Conservation (phyloP, 2,329 filamentous ascomycete genomes). For the Fusarium guadeloupense region DNA sequence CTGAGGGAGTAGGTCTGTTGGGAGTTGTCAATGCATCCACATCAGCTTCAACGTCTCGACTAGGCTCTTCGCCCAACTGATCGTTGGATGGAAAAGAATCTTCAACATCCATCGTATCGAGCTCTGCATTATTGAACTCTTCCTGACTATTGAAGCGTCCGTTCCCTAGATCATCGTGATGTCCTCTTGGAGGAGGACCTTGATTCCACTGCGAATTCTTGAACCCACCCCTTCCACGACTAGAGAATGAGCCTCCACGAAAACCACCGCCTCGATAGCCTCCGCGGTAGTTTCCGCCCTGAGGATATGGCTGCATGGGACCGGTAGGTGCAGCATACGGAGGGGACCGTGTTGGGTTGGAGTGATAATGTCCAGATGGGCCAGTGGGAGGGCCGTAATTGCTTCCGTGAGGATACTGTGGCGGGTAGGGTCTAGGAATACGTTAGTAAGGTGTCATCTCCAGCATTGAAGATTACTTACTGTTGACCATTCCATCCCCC, state of each 20-base stretch:
- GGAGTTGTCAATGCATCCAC: slow-evolving; percentile 64
- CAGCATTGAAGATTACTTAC: slow-evolving; percentile 47
- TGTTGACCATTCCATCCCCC: slow-evolving; percentile 52
- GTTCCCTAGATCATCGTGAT: slow-evolving; percentile 35
- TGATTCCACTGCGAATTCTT: slow-evolving; percentile 72
- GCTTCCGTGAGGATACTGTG: slow-evolving; percentile 63
- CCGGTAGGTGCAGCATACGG: slow-evolving; percentile 66
- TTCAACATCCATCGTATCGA: slow-evolving; percentile 25
- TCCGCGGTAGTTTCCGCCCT: slow-evolving; percentile 56
- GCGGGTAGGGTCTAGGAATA: slow-evolving; percentile 65
- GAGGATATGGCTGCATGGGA: slow-evolving; percentile 63
- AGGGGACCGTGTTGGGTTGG: slow-evolving; percentile 58
- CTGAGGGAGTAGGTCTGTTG: slow-evolving; percentile 61
- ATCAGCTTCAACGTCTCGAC: slow-evolving; percentile 54
- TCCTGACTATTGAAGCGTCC: slow-evolving; percentile 30
- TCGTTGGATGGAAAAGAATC: slow-evolving; percentile 38
- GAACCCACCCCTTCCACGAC: slow-evolving; percentile 69
- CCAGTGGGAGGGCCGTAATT: slow-evolving; percentile 62
- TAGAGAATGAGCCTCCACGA: slow-evolving; percentile 66
- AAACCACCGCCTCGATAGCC: slow-evolving; percentile 64
- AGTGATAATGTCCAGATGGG: slow-evolving; percentile 64
- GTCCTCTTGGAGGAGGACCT: slow-evolving; percentile 34
- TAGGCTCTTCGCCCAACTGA: slow-evolving; percentile 4
- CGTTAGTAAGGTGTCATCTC: slow-evolving; percentile 8
- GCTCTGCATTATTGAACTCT: slow-evolving; percentile 24